These are phyloP conservation scores for Leishmania tropica DNA, from an alignment of 208 protist species.

Conservation along the genomic window DNA sequence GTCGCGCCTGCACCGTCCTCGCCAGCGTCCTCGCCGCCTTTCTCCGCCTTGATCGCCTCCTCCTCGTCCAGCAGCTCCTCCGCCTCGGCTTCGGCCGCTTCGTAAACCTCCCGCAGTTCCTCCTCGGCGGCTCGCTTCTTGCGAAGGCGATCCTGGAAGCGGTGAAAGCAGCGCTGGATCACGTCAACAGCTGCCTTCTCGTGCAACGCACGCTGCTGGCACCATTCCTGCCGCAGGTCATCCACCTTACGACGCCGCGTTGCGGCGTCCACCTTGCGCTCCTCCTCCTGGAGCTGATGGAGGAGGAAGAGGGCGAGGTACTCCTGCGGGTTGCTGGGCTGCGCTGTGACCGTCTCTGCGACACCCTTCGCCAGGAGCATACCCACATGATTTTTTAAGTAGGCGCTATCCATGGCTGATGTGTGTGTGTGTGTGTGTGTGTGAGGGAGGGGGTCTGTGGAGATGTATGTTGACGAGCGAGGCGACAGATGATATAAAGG, in stretches of 20 bases:
- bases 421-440: not conserved
- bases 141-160: slow-evolving; percentile 40
- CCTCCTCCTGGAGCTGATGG: slow-evolving; percentile 85
- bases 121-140: slow-evolving; percentile 50
- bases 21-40: slow-evolving; percentile 12
- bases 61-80: slow-evolving; percentile 75
- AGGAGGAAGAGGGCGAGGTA: slow-evolving; percentile 90
- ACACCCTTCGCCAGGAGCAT: slow-evolving; percentile 88
- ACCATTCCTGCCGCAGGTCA: slow-evolving; percentile 59
- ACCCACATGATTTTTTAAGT: slow-evolving; percentile 84
- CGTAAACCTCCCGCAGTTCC: slow-evolving; percentile 52
- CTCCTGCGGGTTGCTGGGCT: slow-evolving; percentile 90
- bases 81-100: slow-evolving; percentile 60
- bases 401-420: slow-evolving; percentile 79
- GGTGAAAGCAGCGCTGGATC: slow-evolving; percentile 74
- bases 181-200: slow-evolving; percentile 75
- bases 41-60: slow-evolving; percentile 19
- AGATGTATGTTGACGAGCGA: not conserved
- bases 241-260: slow-evolving; percentile 43
- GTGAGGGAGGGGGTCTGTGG: not conserved
- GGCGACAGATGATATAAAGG: not conserved
- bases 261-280: slow-evolving; percentile 40
- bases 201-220: slow-evolving; percentile 39
- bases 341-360: slow-evolving; percentile 85
- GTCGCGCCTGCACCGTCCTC: slow-evolving; percentile 7